Base-by-base conservation (phyloP, 169 alveolate genomes). In the Eimeria acervulina region DNA sequence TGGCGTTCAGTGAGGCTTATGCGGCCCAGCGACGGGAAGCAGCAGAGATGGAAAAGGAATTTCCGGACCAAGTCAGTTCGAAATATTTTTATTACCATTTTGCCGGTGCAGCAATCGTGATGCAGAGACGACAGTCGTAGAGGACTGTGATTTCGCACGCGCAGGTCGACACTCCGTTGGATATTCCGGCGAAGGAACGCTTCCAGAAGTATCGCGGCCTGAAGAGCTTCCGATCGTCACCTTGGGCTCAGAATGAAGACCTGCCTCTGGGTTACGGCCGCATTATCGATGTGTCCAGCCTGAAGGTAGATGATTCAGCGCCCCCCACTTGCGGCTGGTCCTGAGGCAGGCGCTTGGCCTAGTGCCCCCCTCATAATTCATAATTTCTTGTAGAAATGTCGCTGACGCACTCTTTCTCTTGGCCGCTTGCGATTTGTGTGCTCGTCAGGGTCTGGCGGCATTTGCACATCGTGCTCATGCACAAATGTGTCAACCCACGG, bases 181-280 rank as follows among this genome's bases (percentile, higher is more conserved):
- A 95, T 55, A 70, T 83, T 26, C 85, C 87, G 23, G 97, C 97
- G 21, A 87, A 90, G 63, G 95, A 90, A 47, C 95, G 97, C 19
- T 97, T 96, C 95, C 97, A 94, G 74, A 97, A 96, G 96, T 97
- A 97, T 85, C 96, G 98, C 0, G 98, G 98, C 28, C 95, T 97
- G 63, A 96, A 96, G 95, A 95, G 97, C 89, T 96, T 97, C 88
- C 96, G 97, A 3, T 96, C 97, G 61, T 96, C 97, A 33, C 59
- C 94, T 19, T 97, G 98, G 98, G 96, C 97, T 42, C 96, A 96
- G 44, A 94, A 94, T 84, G 97, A 96, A 78, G 96, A 95, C 85
- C 93, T 97, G 10, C 98, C 98, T 10, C 84, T 96, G 44, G 97
- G 94, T 80, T 97, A 96, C 85, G 89, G 97, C 26, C 84, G 97